phyloP scores from a whole-genome alignment of 192 early-diverging fungal species.

The Spinellus fusiger region DNA sequence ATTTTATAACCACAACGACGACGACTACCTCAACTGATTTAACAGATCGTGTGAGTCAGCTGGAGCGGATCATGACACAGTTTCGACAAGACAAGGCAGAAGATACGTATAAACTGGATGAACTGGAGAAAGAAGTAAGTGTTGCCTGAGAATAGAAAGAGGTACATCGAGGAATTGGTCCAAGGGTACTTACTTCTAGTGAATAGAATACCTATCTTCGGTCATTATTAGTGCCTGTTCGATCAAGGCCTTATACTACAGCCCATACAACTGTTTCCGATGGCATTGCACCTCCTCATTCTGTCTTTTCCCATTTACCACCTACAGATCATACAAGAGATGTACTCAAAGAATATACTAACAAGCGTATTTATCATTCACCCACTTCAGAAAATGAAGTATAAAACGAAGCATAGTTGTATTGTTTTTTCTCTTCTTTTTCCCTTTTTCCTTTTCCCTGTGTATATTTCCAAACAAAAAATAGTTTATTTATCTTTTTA shows the following conservation, averaged over 20 bases:
- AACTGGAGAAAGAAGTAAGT: constrained; percentile 28
- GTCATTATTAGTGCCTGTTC: constrained; percentile 1
- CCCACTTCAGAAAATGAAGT: no score
- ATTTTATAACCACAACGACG: neutral
- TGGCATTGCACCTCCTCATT: neutral
- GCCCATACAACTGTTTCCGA: neutral
- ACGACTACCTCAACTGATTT: neutral
- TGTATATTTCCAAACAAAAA: no score
- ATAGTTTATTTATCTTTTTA: no score
- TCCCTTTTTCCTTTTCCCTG: no score
- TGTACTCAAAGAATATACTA: no score
- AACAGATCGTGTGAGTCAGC: constrained; percentile 20
- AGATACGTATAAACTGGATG: constrained; percentile 12
- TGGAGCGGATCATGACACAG: constrained; percentile 19
- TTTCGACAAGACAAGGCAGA: constrained; percentile 24
- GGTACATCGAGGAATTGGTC: neutral
- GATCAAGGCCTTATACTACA: neutral
- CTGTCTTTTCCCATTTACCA: neutral
- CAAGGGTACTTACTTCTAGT: neutral
- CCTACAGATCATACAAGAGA: no score
- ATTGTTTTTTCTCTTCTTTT: no score
- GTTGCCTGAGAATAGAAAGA: neutral
- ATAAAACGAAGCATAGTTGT: no score
- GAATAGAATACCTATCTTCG: constrained; percentile 7
- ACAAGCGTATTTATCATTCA: no score